Base-by-base conservation (phyloP, 441 rosid species). In the Eruca vesicaria region DNA sequence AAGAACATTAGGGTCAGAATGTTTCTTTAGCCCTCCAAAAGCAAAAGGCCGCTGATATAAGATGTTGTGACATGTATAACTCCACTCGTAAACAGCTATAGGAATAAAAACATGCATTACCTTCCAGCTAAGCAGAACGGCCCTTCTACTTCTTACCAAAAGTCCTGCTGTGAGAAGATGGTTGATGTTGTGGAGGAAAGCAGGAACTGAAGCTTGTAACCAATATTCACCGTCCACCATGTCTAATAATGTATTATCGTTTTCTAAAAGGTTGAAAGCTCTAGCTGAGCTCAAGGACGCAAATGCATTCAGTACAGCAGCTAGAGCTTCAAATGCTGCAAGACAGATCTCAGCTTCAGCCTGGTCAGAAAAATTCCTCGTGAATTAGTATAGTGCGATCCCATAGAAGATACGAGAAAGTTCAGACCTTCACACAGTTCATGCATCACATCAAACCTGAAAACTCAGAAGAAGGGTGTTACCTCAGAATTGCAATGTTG, bases 41-140 rank as follows among this genome's bases (percentile, higher is more conserved):
- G 38, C 23, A 28, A 57, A 69, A 28, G 38, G 38, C 15, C 55
- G 57, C 41, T 63, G 21, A 69, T 68, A 56, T 16, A 29, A 41
- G 56, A 66, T 71, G 48, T 59, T 43, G 53, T 57, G 23, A 32
- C 5, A 63, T 36, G 23, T 43, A 48, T 16, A 36, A 35, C 50
- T 26, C 48, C 53, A 71, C 62, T 7, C 52, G 12, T 77, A 56
- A 48, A 71, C 9, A 12, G 26, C 56, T 56, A 70, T 23, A 56
- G 66, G 20, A 53, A 31, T 11, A 68, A 63, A 64, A 53, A 61
- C 29, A 28, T 72, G 68, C 70, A 68, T 86, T 80, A 96, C 99
- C 98, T 96, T 96, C 90, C 89, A 88, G 67, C 89, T 90, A 72
- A 93, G 87, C 68, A 96, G 82, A 82, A 90, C 84, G 67, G 98